These are phyloP conservation scores for Rhizodiscina lignyota DNA, from an alignment of 495 filamentous ascomycete genomes.

Conservation along the genomic window DNA sequence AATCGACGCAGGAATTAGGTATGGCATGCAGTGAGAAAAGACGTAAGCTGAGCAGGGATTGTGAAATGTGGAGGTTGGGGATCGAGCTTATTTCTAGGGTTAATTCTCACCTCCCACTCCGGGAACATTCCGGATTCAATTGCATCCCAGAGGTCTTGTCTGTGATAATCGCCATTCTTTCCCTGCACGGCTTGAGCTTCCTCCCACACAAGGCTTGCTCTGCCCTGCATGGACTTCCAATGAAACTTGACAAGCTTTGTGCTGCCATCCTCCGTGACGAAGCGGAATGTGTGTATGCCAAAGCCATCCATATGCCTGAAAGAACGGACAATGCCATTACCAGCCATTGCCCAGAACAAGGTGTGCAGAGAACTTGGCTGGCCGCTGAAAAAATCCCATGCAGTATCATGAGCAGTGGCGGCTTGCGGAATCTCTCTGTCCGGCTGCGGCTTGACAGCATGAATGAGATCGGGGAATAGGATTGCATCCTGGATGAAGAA, in stretches of 20 bases:
- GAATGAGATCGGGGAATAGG: constrained; percentile 59
- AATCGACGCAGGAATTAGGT: too few species aligned
- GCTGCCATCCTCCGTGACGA: constrained; percentile 51
- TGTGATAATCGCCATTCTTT: constrained; percentile 55
- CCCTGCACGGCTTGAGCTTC: constrained; percentile 31
- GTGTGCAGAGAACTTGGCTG: neutral
- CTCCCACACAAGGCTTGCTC: constrained; percentile 11
- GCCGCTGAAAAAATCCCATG: constrained; percentile 31
- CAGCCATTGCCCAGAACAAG: neutral
- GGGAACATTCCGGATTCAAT: constrained; percentile 49
- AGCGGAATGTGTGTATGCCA: constrained; percentile 68
- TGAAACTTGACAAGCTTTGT: constrained; percentile 64
- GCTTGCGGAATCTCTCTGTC: constrained; percentile 24
- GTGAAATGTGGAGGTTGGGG: too few species aligned
- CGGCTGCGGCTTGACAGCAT: constrained; percentile 55
- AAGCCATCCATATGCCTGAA: constrained; percentile 78
- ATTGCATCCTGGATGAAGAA: constrained; percentile 57
- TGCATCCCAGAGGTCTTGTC: constrained; percentile 53
- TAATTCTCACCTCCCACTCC: constrained; percentile 42
- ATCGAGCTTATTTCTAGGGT: too few species aligned
- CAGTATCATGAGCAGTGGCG: constrained; percentile 44
- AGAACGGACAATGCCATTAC: neutral
- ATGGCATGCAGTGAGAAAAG: too few species aligned
- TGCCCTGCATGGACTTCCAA: constrained; percentile 16
- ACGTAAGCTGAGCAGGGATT: too few species aligned